Base-by-base conservation (phyloP, 495 filamentous ascomycete species). In the Hyaloscypha hepaticicola region DNA sequence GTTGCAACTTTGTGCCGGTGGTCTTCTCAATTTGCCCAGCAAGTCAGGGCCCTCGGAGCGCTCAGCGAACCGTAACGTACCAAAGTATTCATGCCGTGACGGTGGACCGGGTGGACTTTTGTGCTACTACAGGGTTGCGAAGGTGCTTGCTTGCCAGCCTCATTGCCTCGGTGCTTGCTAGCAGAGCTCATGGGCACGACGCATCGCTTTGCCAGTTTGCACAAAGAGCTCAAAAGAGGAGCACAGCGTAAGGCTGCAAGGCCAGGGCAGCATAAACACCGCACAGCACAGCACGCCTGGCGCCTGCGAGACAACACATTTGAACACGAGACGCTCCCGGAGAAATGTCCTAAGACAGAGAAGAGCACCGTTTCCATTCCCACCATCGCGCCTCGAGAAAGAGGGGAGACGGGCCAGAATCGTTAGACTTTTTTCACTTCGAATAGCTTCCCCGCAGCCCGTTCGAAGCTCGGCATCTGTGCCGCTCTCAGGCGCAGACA, bases 361-460 rank as follows among this genome's bases (percentile, higher is more conserved):
- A 61, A 28, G 22, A 53, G 21, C 22, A 12, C 50, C 38, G 38
- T 45, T 45, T 16, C 38, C 6, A 45, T 9, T 45, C 11, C 11
- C 38, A 45, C 38, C 38, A 16, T 45, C 38, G 38, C 38, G 19
- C 38, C 11, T 16, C 38, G 38, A 45, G 38, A 45, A n/a, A 45
- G 38, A 45, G 38, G 38, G 38, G 38, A 33, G 38, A 45, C 38
- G 38, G 38, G 38, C 6, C 16, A 45, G 38, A 2, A 14, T 9
- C 38, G 14, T 1, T 45, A 8, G 41, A 55, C 29, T 19, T 31
- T 65, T 60, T 52, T 49, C 50, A 50, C 38, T 29, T 21, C 27
- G 45, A 45, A 60, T 55, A 28, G 56, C 34, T 60, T 55, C 63
- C 63, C 63, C 63, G 63, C 63, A 65, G 41, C 26, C 21, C 7